Conservation (phyloP, 169 alveolate species). For the Babesia microti region DNA sequence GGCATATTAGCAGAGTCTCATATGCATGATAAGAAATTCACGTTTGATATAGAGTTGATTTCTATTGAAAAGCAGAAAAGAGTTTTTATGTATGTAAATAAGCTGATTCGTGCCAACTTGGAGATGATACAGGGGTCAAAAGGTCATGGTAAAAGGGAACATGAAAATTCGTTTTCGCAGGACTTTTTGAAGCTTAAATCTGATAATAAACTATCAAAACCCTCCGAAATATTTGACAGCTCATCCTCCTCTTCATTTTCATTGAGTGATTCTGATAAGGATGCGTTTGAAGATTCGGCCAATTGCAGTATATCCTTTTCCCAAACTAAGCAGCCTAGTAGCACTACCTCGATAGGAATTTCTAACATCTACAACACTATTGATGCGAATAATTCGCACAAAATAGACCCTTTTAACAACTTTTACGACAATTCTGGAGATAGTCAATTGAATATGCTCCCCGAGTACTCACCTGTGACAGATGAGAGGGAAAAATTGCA, state of each 20-base stretch:
- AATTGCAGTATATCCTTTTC: no score
- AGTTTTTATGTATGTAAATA: slow-evolving; percentile 61
- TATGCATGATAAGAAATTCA: slow-evolving; percentile 54
- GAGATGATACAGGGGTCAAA: slow-evolving; percentile 39
- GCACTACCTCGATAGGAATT: no score
- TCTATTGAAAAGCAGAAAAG: slow-evolving; percentile 71
- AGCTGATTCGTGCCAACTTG: slow-evolving; percentile 64
- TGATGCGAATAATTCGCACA: no score
- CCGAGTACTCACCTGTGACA: no score
- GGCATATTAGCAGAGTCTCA: slow-evolving; percentile 70
- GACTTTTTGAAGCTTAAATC: slow-evolving; percentile 2
- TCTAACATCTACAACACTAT: no score
- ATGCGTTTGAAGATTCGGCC: no score
- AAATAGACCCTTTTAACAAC: no score
- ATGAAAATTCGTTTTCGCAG: not conserved
- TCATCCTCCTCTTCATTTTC: slow-evolving; percentile 46
- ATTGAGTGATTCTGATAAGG: slow-evolving; percentile 55
- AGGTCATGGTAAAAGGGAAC: slow-evolving; percentile 3
- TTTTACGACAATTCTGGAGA: no score
- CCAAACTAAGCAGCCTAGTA: no score
- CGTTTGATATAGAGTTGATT: slow-evolving; percentile 65
- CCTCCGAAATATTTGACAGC: slow-evolving; percentile 44
- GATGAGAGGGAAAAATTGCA: no score
- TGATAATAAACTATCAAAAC: slow-evolving; percentile 8
- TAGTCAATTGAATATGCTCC: no score